phyloP scores from a whole-genome alignment of 2,329 filamentous ascomycete genomes.

The Neoscytalidium dimidiatum region DNA sequence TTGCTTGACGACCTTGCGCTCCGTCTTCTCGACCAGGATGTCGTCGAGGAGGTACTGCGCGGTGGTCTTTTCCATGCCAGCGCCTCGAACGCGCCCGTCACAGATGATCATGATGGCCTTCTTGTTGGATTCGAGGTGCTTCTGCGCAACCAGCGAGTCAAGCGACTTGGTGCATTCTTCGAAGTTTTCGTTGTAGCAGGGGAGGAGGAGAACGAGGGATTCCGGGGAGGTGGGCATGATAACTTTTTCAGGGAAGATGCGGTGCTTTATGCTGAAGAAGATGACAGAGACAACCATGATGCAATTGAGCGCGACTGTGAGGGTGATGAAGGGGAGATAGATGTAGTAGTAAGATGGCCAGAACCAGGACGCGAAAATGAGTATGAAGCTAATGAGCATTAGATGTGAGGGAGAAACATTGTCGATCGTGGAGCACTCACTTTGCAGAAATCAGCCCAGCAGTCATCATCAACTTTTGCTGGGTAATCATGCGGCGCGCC shows the following conservation, averaged over 20 bases:
- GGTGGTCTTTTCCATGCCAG: conserved; percentile 52
- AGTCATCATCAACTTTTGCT: background rate
- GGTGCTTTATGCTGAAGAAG: conserved; percentile 26
- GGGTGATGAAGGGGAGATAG: conserved; percentile 46
- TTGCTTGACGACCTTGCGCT: conserved; percentile 17
- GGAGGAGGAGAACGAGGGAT: conserved; percentile 49
- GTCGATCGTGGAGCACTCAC: background rate
- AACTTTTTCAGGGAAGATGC: conserved; percentile 32
- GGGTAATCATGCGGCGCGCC: background rate
- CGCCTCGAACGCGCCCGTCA: conserved; percentile 50
- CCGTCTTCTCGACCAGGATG: conserved; percentile 45
- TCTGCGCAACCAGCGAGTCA: conserved; percentile 49
- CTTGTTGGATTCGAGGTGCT: conserved; percentile 45
- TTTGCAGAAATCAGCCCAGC: conserved; percentile 3
- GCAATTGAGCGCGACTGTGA: conserved; percentile 40
- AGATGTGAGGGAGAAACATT: background rate
- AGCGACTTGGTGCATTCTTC: conserved; percentile 49
- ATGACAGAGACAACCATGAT: conserved; percentile 48
- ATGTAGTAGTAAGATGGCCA: conserved; percentile 39
- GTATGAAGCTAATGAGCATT: conserved; percentile 16
- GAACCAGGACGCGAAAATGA: conserved; percentile 23
- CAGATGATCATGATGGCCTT: conserved; percentile 52
- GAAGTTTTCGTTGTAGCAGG: conserved; percentile 53
- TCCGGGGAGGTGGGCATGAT: conserved; percentile 36
- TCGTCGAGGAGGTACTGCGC: conserved; percentile 52